A percentile compares a stretch with the other conserved stretches of the same genome.
phyloP scores from a whole-genome alignment of 176 grass and related monocot species.

The Oryza meridionalis region DNA sequence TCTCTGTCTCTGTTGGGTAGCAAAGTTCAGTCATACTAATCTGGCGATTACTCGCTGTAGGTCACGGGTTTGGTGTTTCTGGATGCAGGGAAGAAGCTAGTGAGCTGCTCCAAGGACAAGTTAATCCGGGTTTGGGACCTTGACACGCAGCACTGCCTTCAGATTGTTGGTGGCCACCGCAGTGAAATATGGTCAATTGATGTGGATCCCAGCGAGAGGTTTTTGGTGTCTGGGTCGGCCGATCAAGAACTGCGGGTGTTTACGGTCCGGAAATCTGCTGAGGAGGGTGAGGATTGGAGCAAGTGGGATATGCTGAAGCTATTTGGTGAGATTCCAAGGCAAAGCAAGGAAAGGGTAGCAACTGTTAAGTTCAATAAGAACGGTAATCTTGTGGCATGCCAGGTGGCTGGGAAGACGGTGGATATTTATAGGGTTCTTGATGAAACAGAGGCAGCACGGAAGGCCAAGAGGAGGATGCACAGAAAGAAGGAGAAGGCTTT shows the following conservation, averaged over 20 bases:
- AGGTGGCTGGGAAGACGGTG: constrained; percentile 74
- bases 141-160: constrained; percentile 86
- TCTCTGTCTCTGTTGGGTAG: neutral
- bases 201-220: constrained; percentile 67
- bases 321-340: constrained; percentile 87
- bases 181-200: constrained; percentile 93
- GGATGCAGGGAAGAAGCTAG: constrained; percentile 91
- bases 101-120: constrained; percentile 95
- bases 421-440: constrained; percentile 87
- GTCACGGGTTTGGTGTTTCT: constrained; percentile 86
- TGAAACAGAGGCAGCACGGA: constrained; percentile 65
- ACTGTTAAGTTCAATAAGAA: constrained; percentile 74
- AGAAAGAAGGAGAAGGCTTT: constrained; percentile 85
- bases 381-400: constrained; percentile 78
- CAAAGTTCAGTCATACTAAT: neutral
- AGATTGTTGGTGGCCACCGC: constrained; percentile 81
- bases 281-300: constrained; percentile 60
- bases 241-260: constrained; percentile 80
- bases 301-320: constrained; percentile 91
- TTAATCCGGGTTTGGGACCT: constrained; percentile 98
- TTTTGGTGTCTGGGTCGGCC: constrained; percentile 78
- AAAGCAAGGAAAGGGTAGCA: constrained; percentile 80
- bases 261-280: constrained; percentile 53
- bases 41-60: constrained; percentile 40
- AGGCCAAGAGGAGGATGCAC: constrained; percentile 79